Evolutionary conservation across 2,329 filamentous ascomycete genomes (phyloP), one percentile per base, ranked within the genome.

Genomic region (Claviceps sp.): DNA sequence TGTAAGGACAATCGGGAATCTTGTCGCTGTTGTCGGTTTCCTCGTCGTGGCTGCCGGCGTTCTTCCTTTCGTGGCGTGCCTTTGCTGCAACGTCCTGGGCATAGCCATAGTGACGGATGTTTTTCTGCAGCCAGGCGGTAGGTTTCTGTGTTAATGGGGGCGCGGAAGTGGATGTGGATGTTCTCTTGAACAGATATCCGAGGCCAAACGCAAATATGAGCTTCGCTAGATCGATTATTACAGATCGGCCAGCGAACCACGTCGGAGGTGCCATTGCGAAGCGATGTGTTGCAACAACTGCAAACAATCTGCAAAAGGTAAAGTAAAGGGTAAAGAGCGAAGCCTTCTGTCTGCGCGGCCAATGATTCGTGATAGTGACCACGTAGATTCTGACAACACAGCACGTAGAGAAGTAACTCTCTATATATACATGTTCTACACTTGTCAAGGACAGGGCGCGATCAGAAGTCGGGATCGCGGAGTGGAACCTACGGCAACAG

Each of bases 1-100:
- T 50, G 47, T 55, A 56, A 1, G 55, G 55, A 46, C 55, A 56
- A 7, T 48, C 52, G 9, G 47, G 37, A 11, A 51, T 37, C 9
- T 20, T 22, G 8, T 11, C 37, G 22, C 24, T 42, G 37, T 30
- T 34, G 30, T 34, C 9, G 1, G 9, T 11, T 34, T 34, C 9
- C 30, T 34, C 30, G 30, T 34, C 9, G 30, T 11, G 30, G 3
- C 30, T 34, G 30, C 30, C 30, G 30, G 9, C 4, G 30, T 11
- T 34, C 9, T 11, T 34, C 9, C 30, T 34, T 34, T 34, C 30
- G 3, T 34, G 30, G 30, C 30, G 30, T 34, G 38, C 30, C 24
- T 30, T 18, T 30, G 26, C 5, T n/a, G 30, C 26, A 18, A n/a
- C 6, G 6, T 13, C 8, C 16, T 53, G 49, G 22, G 37, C 50